Base-by-base conservation (phyloP, 1,284 basidiomycete genomes). In the Naganishia liquefaciens region DNA sequence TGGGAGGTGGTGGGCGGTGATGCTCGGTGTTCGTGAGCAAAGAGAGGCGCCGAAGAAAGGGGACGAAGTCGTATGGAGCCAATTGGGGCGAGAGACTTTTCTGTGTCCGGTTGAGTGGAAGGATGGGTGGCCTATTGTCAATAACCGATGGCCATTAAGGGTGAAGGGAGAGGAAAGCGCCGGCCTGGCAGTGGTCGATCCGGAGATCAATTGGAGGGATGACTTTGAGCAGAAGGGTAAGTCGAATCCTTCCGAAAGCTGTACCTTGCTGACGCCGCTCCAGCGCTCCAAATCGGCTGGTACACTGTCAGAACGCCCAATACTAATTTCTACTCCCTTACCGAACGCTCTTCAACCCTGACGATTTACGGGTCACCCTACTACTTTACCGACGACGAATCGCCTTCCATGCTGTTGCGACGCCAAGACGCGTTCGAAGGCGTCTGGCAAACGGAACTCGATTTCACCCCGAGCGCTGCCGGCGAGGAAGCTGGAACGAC, bases 401-500 rank as follows among this genome's bases (percentile, higher is more conserved):
- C 55, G 10, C 54, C 62, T 17, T 53, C 68, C 21, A 64, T 71
- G 51, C 33, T 71, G 10, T 53, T 65, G 17, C 62, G 55, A n/a
- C 69, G 69, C 50, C 70, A 71, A 47, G 63, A 65, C 4, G 54
- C 55, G 1, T 68, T 69, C 55, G 37, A 13, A 17, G 65, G 62
- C 4, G 28, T 49, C 5, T 71, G 70, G 70, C 42, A 30, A 3
- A 62, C 66, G 13, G 57, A 53, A n/a, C 54, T 70, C 21, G 67
- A 68, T 28, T 71, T 69, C 39, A 30, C 19, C 5, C 69, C 69
- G 23, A 54, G 50, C 15, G 27, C 25, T 15, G 53, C 54, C 11
- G 68, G 66, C 3, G 55, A 70, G n/a, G 70, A 65, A 37, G 70
- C 70, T 2, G 70, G 70, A 1, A 65, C 63, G 19, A 62, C 50